These are phyloP conservation scores for Lichenothelia convexa DNA, from an alignment of 495 filamentous ascomycete species.

Conservation along the genomic window DNA sequence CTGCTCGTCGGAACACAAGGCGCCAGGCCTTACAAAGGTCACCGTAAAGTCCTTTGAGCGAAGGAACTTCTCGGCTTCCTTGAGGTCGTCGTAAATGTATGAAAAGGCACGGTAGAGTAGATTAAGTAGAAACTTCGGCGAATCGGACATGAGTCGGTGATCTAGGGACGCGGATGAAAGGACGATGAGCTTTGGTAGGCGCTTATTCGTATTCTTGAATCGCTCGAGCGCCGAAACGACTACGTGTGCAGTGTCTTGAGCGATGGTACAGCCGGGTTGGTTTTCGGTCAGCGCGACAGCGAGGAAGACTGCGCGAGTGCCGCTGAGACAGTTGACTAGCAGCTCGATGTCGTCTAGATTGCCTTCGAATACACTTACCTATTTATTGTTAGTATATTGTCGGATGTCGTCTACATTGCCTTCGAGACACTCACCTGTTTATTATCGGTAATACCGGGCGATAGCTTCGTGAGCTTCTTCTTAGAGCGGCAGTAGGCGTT, in stretches of 20 bases:
- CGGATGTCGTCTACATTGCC: conserved; percentile 15
- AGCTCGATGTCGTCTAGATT: conserved; percentile 20
- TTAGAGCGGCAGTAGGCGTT: conserved; percentile 24
- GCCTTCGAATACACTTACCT: too few relatives aligned
- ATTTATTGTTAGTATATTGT: too few relatives aligned
- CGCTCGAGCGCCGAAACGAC: conserved; percentile 20
- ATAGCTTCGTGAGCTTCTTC: conserved; percentile 18
- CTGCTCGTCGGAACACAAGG: conserved; percentile 21
- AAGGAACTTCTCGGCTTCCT: conserved; percentile 19
- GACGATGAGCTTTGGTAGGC: conserved; percentile 22
- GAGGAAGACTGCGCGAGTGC: conserved; percentile 20
- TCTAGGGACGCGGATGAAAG: conserved; percentile 24
- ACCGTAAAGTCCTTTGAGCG: conserved; percentile 16
- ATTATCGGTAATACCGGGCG: conserved; percentile 14
- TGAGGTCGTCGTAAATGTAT: conserved; percentile 24
- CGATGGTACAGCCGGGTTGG: conserved; percentile 19
- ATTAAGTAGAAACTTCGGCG: conserved; percentile 10
- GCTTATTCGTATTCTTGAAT: not conserved
- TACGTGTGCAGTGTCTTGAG: conserved; percentile 16
- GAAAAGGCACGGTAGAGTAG: conserved; percentile 16
- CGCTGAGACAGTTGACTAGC: conserved; percentile 18
- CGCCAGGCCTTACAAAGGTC: conserved; percentile 27
- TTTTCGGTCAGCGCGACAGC: conserved; percentile 22
- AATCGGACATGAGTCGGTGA: conserved; percentile 13
- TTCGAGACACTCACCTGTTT: conserved; percentile 18